Base-by-base conservation (phyloP, 2,329 filamentous ascomycete genomes). In the Diaporthe ampelina region DNA sequence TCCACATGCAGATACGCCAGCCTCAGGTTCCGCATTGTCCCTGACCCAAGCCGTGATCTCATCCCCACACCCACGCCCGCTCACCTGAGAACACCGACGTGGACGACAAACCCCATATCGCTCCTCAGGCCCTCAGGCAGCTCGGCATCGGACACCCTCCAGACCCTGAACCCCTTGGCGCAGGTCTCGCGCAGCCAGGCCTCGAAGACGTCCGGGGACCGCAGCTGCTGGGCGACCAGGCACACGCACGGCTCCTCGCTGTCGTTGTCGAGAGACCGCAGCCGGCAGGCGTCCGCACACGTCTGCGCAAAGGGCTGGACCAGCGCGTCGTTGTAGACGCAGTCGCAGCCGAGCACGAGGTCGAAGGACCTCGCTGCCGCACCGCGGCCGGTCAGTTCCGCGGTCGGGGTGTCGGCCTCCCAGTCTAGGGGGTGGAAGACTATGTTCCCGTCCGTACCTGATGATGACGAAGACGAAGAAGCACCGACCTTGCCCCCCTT, bases 311-410 rank as follows among this genome's bases (percentile, higher is more conserved):
- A 90, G 0, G 95, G 95, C 57, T 90, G 86, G 32, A 98, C 90
- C 4, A 98, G 89, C 3, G 93, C 90, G 77, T 98, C 94, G 83
- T 98, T 99, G 86, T 97, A 99, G 78, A 99, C 93, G 83, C 95
- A 98, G 83, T 99, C 97, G 80, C 95, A 97, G 5, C 95, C 95
- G 48, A 98, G 82, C 15, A 98, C 86, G 19, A 91, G 84, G 79
- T 97, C 93, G 77, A 97, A 93, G 58, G 76, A 79, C 73, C 50
- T 17, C 37, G 50, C 35, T 2, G 21, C 35, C 7, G 21, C 54
- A 50, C 70, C 76, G 21, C 77, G 75, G 19, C 83, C 81, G 1
- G 84, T 85, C 40, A 90, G 81, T 3, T 79, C 78, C 13, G 81
- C 76, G 32, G 84, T 88, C 13, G 92, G 87, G 61, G 87, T 83